phyloP scores from a whole-genome alignment of 495 filamentous ascomycete genomes.

The Penicillium riverlandense region DNA sequence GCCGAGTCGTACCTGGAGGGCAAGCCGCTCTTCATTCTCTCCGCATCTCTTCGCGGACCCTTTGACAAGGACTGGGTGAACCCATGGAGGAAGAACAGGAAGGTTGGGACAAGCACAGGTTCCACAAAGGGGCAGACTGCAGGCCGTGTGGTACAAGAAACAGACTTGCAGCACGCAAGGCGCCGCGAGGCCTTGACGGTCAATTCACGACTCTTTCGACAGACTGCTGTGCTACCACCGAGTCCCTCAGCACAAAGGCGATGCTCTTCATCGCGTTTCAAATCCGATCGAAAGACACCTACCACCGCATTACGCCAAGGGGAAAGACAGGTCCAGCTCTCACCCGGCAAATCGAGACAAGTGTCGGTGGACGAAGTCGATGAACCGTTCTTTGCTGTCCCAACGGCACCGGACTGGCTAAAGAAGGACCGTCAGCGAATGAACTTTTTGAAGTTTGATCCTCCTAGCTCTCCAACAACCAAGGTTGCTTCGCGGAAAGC shows the following conservation, averaged over 20 bases:
- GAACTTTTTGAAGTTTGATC: constrained; percentile 28
- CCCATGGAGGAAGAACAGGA: constrained; percentile 48
- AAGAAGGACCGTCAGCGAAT: constrained; percentile 28
- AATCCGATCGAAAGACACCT: no score
- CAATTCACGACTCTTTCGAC: not conserved
- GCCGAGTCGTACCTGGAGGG: constrained; percentile 54
- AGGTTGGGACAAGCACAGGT: not conserved
- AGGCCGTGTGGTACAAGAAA: constrained; percentile 12
- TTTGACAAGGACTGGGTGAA: constrained; percentile 59
- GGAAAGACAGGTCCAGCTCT: not conserved
- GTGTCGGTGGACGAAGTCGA: not conserved
- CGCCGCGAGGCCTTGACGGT: constrained; percentile 3
- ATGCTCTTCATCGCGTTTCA: not conserved
- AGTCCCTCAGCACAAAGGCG: not conserved
- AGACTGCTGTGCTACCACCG: no score
- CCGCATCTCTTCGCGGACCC: constrained; percentile 55
- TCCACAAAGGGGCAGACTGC: not conserved
- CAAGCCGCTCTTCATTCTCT: constrained; percentile 49
- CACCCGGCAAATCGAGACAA: constrained; percentile 3
- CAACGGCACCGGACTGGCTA: constrained; percentile 23
- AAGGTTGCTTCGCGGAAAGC: constrained; percentile 14
- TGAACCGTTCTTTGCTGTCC: constrained; percentile 1
- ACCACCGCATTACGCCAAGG: no score
- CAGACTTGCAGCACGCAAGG: constrained; percentile 3
- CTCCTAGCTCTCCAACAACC: constrained; percentile 34